These are phyloP conservation scores for Cryptococcus hybrid DNA, from an alignment of 1,284 basidiomycete species.

Conservation along the genomic window DNA sequence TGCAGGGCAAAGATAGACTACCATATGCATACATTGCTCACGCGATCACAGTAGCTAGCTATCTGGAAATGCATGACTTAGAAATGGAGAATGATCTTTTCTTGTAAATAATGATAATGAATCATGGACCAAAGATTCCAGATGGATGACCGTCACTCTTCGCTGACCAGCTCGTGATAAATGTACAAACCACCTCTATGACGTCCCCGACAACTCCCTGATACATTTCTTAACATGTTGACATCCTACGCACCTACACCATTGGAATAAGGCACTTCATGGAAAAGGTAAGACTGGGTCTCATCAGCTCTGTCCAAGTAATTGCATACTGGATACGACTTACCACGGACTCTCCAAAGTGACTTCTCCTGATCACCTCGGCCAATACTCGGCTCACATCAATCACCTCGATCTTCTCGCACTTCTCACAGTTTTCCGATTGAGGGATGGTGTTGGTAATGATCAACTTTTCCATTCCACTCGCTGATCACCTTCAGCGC, in stretches of 20 bases:
- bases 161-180: background rate
- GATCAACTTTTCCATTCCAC: conserved; percentile 88
- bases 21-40: too few relatives aligned
- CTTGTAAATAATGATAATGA: background rate
- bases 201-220: background rate
- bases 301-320: background rate
- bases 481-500: conserved; percentile 71
- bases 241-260: conserved; percentile 8
- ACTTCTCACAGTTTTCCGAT: conserved; percentile 67
- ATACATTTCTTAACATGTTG: background rate
- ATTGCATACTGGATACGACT: conserved; percentile 17
- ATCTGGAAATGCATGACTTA: too few relatives aligned
- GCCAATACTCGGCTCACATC: conserved; percentile 94
- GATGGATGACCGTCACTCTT: background rate
- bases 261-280: conserved; percentile 50
- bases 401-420: conserved; percentile 90
- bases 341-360: conserved; percentile 52
- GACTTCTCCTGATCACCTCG: conserved; percentile 87
- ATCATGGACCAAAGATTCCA: background rate
- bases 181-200: background rate
- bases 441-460: conserved; percentile 99
- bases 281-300: conserved; percentile 50
- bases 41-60: too few relatives aligned
- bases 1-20: too few relatives aligned
- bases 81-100: too few relatives aligned